A percentile compares a stretch with the other conserved stretches of the same genome.
phyloP scores from a whole-genome alignment of 1,139 yeast genomes.

The Debaryomyces sp. region DNA sequence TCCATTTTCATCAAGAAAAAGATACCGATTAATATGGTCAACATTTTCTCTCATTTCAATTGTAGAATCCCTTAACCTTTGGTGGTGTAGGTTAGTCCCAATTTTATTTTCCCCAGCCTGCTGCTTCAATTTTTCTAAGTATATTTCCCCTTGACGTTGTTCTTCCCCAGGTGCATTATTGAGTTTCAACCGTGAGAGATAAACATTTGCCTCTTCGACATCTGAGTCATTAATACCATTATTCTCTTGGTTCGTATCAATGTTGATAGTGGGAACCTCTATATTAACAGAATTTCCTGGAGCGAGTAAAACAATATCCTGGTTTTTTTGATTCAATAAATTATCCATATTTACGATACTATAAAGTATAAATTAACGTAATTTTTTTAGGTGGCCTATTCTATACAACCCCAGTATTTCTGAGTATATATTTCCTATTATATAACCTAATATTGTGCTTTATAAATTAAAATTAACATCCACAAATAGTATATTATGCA shows the following conservation, averaged over 20 bases:
- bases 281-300: conserved; percentile 2
- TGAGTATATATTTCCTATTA: neutral
- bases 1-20: neutral
- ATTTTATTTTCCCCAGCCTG: neutral
- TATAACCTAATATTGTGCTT: neutral
- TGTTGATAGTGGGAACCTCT: neutral
- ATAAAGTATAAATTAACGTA: neutral
- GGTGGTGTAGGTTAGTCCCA: neutral
- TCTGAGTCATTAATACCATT: neutral
- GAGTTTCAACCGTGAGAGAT: neutral
- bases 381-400: neutral
- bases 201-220: conserved; percentile 4
- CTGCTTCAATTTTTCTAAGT: neutral
- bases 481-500: neutral
- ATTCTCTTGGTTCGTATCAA: conserved; percentile 1
- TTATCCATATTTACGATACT: conserved; percentile 1
- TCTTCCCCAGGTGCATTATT: neutral
- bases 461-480: neutral
- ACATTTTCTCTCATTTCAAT: neutral
- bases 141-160: conserved; percentile 1
- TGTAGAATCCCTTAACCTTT: conserved; percentile 1
- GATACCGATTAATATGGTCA: neutral
- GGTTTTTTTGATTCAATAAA: conserved; percentile 1
- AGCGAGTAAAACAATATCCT: neutral
- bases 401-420: neutral